Percentiles rank a stretch among this genome's conserved stretches.
phyloP scores from a whole-genome alignment of 345 rosid genomes.

The Euclidium syriacum region DNA sequence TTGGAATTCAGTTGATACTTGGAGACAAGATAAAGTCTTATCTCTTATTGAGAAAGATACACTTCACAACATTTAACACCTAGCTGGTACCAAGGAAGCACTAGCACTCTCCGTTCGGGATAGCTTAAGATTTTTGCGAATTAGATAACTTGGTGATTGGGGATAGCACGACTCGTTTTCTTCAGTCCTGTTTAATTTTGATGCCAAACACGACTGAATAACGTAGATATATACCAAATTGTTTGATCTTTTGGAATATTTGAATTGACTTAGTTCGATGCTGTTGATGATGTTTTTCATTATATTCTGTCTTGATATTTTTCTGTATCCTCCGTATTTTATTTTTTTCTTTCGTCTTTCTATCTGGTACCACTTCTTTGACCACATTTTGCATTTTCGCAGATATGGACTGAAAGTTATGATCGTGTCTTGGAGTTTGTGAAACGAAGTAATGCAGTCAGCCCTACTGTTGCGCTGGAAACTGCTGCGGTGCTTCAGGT shows the following conservation, averaged over 20 bases:
- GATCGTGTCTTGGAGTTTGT: constrained; percentile 85
- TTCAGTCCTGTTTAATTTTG: neutral
- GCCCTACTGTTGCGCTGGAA: constrained; percentile 90
- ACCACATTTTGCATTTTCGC: constrained; percentile 26
- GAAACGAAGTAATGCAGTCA: constrained; percentile 91
- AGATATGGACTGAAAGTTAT: constrained; percentile 90
- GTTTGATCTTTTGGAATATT: neutral
- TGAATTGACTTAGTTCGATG: neutral
- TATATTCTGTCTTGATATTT: neutral
- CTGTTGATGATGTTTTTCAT: neutral
- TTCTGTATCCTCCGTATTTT: neutral
- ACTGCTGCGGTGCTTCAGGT: constrained; percentile 99
- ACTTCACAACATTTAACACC: neutral
- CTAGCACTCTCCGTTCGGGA: neutral
- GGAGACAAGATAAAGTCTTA: neutral
- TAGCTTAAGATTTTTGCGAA: neutral
- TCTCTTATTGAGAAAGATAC: neutral
- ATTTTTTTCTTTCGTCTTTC: neutral
- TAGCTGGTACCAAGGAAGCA: constrained; percentile 6
- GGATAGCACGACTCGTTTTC: neutral
- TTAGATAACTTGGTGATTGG: neutral
- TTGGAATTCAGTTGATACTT: neutral
- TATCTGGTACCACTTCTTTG: constrained; percentile 2
- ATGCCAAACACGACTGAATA: neutral
- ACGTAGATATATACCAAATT: neutral